A percentile compares a stretch with the other conserved stretches of the same genome.
Conservation (phyloP, 73 alveolate genomes). For the Paramecium octaurelia region DNA sequence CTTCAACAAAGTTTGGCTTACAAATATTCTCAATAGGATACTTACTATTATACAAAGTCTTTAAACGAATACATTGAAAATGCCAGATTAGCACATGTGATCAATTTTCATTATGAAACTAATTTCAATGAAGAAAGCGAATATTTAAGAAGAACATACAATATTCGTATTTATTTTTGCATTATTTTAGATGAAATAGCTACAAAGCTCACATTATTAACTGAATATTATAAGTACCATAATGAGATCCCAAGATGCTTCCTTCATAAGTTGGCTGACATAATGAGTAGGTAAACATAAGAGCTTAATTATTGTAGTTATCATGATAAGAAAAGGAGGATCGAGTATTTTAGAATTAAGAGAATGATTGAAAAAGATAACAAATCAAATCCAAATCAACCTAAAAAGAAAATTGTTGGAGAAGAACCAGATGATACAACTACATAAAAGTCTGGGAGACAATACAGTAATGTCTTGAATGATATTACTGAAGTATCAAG, state of each 20-base stretch:
- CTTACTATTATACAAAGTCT: not conserved
- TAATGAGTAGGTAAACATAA: conserved; percentile 16
- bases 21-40: not conserved
- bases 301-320: not conserved
- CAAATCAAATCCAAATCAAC: conserved; percentile 50
- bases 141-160: not conserved
- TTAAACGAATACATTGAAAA: not conserved
- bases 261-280: not conserved
- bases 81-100: not conserved
- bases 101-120: not conserved
- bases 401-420: conserved; percentile 61
- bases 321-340: conserved; percentile 62
- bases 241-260: conserved; percentile 60
- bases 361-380: conserved; percentile 59
- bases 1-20: not conserved
- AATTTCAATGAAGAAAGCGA: not conserved
- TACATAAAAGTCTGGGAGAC: not conserved
- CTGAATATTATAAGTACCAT: conserved; percentile 60
- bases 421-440: conserved; percentile 20
- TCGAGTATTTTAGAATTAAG: conserved; percentile 49
- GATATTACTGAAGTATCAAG: conserved; percentile 30
- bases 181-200: conserved; percentile 25
- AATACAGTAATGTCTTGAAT: not conserved
- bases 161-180: not conserved
- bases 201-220: not conserved